phyloP scores from a whole-genome alignment of 2,329 filamentous ascomycete genomes.

The Monilinia polystroma region DNA sequence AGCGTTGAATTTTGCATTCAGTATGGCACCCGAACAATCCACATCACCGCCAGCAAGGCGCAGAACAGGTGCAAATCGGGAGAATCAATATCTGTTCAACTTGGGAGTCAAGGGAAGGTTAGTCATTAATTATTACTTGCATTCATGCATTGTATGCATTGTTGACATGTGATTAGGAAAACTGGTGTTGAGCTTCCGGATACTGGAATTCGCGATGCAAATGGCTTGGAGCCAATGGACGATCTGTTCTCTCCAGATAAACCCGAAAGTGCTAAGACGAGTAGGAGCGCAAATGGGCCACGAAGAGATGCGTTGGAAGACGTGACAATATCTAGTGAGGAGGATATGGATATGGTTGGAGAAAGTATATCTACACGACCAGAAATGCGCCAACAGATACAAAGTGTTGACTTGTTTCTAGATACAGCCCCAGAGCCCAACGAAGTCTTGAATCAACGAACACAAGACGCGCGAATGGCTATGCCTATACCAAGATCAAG shows the following conservation, averaged over 20 bases:
- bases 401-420: conserved; percentile 35
- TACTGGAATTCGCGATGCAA: conserved; percentile 76
- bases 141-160: conserved; percentile 11
- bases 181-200: conserved; percentile 83
- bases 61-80: conserved; percentile 33
- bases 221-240: conserved; percentile 87
- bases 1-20: not conserved
- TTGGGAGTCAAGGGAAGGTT: conserved; percentile 53
- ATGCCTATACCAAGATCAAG: conserved; percentile 40
- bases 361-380: conserved; percentile 48
- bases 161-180: conserved; percentile 58
- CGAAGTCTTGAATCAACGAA: conserved; percentile 45
- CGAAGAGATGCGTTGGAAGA: conserved; percentile 39
- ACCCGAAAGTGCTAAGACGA: conserved; percentile 32
- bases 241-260: conserved; percentile 83
- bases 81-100: conserved; percentile 50
- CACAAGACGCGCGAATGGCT: conserved; percentile 32
- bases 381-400: not conserved
- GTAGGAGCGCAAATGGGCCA: conserved; percentile 24
- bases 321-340: conserved; percentile 50
- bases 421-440: conserved; percentile 52
- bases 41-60: conserved; percentile 30
- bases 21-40: conserved; percentile 22
- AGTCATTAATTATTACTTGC: conserved; percentile 22
- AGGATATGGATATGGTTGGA: conserved; percentile 60